Conservation (phyloP, 108 stramenopile species). For the Bacterosira constricta region DNA sequence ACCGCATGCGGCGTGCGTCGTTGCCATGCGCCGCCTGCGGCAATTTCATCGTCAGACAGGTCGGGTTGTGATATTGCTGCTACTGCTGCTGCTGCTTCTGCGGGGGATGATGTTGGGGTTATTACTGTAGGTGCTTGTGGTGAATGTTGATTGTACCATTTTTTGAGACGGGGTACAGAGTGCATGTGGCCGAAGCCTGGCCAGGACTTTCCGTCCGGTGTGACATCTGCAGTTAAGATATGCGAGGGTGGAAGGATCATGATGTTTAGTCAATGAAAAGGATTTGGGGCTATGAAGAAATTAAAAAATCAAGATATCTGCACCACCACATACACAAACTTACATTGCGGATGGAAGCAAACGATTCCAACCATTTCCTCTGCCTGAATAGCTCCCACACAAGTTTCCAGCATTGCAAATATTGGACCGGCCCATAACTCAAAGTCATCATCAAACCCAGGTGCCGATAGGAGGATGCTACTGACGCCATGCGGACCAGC, state of each 20-base stretch:
- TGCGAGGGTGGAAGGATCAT: neutral
- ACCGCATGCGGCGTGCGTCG: conserved; percentile 82
- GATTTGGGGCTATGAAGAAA: neutral
- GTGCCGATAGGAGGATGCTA: conserved; percentile 79
- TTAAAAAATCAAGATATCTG: neutral
- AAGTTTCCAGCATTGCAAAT: conserved; percentile 79
- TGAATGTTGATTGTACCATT: conserved; percentile 55
- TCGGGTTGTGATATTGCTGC: conserved; percentile 9
- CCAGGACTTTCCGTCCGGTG: conserved; percentile 72
- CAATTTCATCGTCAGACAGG: conserved; percentile 64
- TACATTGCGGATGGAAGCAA: conserved; percentile 80
- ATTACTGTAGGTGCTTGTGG: no score
- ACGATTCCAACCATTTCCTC: conserved; percentile 75
- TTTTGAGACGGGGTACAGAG: conserved; percentile 70
- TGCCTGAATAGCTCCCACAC: conserved; percentile 69
- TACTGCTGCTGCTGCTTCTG: neutral
- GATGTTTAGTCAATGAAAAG: neutral
- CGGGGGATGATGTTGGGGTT: conserved; percentile 7
- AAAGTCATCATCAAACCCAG: conserved; percentile 75
- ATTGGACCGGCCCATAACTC: conserved; percentile 75
- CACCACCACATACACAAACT: neutral
- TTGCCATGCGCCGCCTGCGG: conserved; percentile 86
- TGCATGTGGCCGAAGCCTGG: conserved; percentile 93
- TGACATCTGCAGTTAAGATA: conserved; percentile 60
- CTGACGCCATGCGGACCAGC: conserved; percentile 68